Conservation (phyloP, 2,329 filamentous ascomycete genomes). For the Chaetomiaceae sp. region DNA sequence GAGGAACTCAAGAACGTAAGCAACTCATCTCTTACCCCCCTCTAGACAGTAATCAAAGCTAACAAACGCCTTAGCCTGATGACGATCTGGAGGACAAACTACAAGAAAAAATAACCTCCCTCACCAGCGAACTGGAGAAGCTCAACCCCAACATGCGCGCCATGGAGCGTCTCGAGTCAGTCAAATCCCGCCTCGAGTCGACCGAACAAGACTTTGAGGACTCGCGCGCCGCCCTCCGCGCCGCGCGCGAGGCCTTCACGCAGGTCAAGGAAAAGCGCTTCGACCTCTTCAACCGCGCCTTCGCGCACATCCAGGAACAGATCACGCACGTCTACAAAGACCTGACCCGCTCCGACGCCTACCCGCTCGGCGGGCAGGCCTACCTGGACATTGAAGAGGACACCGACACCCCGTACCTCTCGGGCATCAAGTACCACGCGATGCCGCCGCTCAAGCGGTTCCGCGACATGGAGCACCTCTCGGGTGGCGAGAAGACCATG, state of each 20-base stretch:
- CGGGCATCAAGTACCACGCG: conserved; percentile 95
- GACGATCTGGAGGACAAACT: conserved; percentile 71
- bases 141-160: conserved; percentile 96
- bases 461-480: conserved; percentile 97
- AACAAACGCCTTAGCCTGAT: conserved; percentile 49
- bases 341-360: conserved; percentile 83
- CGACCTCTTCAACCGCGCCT: conserved; percentile 92
- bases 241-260: conserved; percentile 54
- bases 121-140: conserved; percentile 81
- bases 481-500: conserved; percentile 98
- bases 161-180: conserved; percentile 82
- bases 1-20: conserved; percentile 75
- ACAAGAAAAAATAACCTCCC: conserved; percentile 68
- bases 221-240: conserved; percentile 67
- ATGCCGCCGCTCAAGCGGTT: conserved; percentile 99
- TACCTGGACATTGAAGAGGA: conserved; percentile 93
- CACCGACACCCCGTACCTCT: conserved; percentile 91
- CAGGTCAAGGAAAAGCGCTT: conserved; percentile 75
- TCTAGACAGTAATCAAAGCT: conserved; percentile 19
- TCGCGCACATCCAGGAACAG: conserved; percentile 89
- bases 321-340: conserved; percentile 94
- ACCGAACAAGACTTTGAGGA: conserved; percentile 89
- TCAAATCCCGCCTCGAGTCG: conserved; percentile 74
- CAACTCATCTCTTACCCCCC: conserved; percentile 17
- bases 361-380: conserved; percentile 82